Base-by-base conservation (phyloP, 1,139 yeast species). In the Diutina pseudorugosa region DNA sequence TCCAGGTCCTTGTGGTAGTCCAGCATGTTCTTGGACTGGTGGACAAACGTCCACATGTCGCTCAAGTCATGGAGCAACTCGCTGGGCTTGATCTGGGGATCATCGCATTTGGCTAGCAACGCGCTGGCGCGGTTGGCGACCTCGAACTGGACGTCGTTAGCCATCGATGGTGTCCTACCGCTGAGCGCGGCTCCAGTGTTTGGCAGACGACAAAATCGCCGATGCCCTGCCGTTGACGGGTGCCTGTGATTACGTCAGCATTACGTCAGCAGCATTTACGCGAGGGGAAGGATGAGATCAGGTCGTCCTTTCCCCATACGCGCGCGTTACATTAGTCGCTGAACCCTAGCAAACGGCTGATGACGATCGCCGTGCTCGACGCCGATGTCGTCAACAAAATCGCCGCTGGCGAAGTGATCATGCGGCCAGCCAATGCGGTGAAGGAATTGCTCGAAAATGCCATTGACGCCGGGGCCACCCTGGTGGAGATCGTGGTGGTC, bases 351-450 rank as follows among this genome's bases (percentile, higher is more conserved):
- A 14, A 7, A 20, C 14, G 27, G 27, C 6, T 16, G 23, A 30
- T 30, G 50, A 8, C 41, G 12, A 57, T 58, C 40, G 62, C 70
- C 60, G 73, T 77, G 52, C 74, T 89, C 12, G 90, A 83, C 43
- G 69, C 69, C 27, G 62, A 77, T 3, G 98, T 91, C 40, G 87
- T 94, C 52, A 91, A 89, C 65, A 78, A 85, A 55, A 93, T 94
- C 30, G 98, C 99, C 0, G 98, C 99, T 1, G 98, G 98, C 0
- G 98, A 94, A 68, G 89, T 94, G 68, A 88, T 94, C 55, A 78
- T 91, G 41, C 94, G 91, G 7, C 98, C 98, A 0, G 87, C 94
- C 2, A 93, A 93, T 60, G 82, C 84, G 0, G 64, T 79, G 36
- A 79, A 79, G 59, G 84, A 79, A 60, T 62, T 79, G 62, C 62